Evolutionary conservation across 495 filamentous ascomycete genomes (phyloP).

Genomic region (Penicillium arizonense): DNA sequence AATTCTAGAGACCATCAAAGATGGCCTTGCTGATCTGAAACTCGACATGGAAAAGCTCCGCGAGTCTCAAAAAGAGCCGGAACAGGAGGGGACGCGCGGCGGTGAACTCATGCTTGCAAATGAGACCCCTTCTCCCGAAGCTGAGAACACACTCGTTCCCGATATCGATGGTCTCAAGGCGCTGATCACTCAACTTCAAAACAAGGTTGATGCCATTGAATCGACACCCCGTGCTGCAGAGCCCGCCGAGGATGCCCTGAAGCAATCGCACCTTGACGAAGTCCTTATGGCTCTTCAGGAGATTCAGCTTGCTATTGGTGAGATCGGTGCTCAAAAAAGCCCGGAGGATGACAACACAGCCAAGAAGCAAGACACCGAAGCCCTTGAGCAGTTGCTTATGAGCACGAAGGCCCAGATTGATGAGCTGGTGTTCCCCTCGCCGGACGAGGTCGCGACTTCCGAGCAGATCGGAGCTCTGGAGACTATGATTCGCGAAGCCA

Average conservation of each 20-base stretch:
- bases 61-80: slow-evolving; percentile 40
- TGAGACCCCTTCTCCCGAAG: slow-evolving; percentile 18
- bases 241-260: slow-evolving; percentile 39
- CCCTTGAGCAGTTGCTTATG: slow-evolving; percentile 82
- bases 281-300: slow-evolving; percentile 58
- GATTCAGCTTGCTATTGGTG: slow-evolving; percentile 55
- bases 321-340: slow-evolving; percentile 31
- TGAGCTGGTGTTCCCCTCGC: slow-evolving; percentile 64
- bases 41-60: slow-evolving; percentile 77
- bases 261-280: slow-evolving; percentile 59
- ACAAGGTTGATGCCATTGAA: slow-evolving; percentile 81
- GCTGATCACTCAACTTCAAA: slow-evolving; percentile 75
- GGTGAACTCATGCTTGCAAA: slow-evolving; percentile 59
- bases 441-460: slow-evolving; percentile 61
- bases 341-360: slow-evolving; percentile 41
- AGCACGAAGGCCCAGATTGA: slow-evolving; percentile 84
- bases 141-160: slow-evolving; percentile 42
- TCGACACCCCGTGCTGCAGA: slow-evolving; percentile 51
- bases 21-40: slow-evolving; percentile 68
- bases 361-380: slow-evolving; percentile 74
- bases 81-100: slow-evolving; percentile 36
- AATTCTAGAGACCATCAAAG: slow-evolving; percentile 81
- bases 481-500: slow-evolving; percentile 64
- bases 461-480: slow-evolving; percentile 77
- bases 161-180: slow-evolving; percentile 82